A percentile compares a stretch with the other conserved stretches of the same genome.
phyloP scores from a whole-genome alignment of 2,329 filamentous ascomycete genomes.

The Cladosporium halotolerans region DNA sequence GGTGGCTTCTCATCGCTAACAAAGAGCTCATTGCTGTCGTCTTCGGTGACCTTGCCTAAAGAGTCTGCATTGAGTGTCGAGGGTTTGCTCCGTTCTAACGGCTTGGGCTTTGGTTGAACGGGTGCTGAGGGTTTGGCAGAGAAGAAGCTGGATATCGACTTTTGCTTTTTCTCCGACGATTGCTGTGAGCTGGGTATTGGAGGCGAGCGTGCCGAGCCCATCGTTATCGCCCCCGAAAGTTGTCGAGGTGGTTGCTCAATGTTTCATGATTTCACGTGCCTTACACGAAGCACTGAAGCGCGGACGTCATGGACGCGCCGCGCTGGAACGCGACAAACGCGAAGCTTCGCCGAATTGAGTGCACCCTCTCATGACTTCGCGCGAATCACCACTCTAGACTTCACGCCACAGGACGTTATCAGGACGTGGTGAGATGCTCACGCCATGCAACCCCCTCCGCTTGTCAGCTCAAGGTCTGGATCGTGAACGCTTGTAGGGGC shows the following conservation, averaged over 20 bases:
- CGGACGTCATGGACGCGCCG: too few relatives aligned
- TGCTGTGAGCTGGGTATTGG: neutral
- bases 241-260: too few relatives aligned
- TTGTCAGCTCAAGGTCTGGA: too few relatives aligned
- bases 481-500: too few relatives aligned
- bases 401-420: neutral
- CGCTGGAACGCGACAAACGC: too few relatives aligned
- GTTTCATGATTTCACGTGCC: too few relatives aligned
- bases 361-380: neutral
- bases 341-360: too few relatives aligned
- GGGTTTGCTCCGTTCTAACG: neutral
- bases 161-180: slow-evolving; percentile 59
- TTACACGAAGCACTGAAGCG: too few relatives aligned
- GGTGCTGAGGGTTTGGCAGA: slow-evolving; percentile 23
- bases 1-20: slow-evolving; percentile 32
- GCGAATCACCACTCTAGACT: neutral
- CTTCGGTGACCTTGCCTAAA: slow-evolving; percentile 1
- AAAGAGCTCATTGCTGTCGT: slow-evolving; percentile 18
- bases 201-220: slow-evolving; percentile 2
- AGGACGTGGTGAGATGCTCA: neutral
- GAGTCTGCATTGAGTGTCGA: neutral
- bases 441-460: neutral
- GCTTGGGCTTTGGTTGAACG: slow-evolving; percentile 20
- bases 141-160: slow-evolving; percentile 60
- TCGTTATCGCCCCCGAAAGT: neutral